These are phyloP conservation scores for Oidium heveae DNA, from an alignment of 2,329 filamentous ascomycete species.

Conservation along the genomic window DNA sequence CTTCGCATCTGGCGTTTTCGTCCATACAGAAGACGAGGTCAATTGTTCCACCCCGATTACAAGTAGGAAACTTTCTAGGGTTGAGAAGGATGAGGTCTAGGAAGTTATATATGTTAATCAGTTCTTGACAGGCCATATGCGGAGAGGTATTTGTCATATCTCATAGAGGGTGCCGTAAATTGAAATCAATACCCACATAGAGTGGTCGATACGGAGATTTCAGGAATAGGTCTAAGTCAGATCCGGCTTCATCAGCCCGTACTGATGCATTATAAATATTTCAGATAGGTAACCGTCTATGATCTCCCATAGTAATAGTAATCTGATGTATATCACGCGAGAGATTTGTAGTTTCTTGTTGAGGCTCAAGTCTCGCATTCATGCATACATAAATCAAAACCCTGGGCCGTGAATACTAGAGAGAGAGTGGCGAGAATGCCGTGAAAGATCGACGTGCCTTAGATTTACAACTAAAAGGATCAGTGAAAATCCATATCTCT, in stretches of 20 bases:
- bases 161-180: neutral
- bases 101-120: neutral
- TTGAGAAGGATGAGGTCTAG: constrained; percentile 17
- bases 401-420: neutral
- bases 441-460: neutral
- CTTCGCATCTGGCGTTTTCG: neutral
- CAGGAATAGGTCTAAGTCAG: too few species aligned
- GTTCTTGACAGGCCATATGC: neutral
- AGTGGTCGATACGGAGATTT: too few species aligned
- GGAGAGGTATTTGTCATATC: neutral
- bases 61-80: neutral
- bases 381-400: neutral
- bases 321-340: neutral
- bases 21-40: neutral
- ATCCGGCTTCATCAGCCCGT: too few species aligned
- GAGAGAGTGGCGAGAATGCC: neutral
- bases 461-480: neutral
- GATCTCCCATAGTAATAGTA: too few species aligned
- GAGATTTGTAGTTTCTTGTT: neutral
- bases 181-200: neutral
- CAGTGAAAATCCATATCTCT: neutral
- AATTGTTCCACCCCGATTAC: neutral
- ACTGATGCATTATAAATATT: neutral
- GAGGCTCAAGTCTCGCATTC: neutral
- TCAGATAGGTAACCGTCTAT: too few species aligned